Conservation (phyloP, 2,329 filamentous ascomycete species). For the Xylaria multiplex region DNA sequence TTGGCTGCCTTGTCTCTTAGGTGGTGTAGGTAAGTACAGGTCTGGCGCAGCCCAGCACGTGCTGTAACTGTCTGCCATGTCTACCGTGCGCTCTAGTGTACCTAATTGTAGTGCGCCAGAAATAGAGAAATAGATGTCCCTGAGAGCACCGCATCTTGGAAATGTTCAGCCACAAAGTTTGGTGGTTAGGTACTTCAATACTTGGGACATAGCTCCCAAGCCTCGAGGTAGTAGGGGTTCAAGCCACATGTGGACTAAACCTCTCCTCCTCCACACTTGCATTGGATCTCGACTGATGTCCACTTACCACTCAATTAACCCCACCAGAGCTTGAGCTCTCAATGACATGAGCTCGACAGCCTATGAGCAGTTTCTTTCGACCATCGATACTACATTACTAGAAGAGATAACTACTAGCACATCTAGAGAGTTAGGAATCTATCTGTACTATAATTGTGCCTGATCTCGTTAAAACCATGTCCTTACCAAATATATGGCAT, state of each 20-base stretch:
- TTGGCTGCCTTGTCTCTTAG: no score
- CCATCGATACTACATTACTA: neutral
- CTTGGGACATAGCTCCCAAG: neutral
- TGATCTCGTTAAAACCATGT: slow-evolving; percentile 50
- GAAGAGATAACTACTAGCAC: neutral
- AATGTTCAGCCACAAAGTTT: slow-evolving; percentile 11
- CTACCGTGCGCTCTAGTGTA: no score
- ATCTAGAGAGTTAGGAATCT: neutral
- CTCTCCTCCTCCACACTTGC: neutral
- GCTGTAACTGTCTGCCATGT: no score
- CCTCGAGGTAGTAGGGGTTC: neutral
- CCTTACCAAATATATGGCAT: slow-evolving; percentile 82
- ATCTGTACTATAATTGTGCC: neutral
- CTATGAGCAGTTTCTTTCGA: neutral
- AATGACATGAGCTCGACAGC: neutral
- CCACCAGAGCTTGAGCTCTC: neutral
- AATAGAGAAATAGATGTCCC: no score
- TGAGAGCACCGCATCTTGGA: neutral
- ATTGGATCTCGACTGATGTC: neutral
- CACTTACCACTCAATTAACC: neutral
- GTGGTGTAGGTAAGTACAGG: no score
- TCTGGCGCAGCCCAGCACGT: no score
- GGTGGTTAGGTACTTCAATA: neutral
- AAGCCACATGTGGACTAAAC: slow-evolving; percentile 6
- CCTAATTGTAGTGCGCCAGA: no score